Evolutionary conservation across 805 yeast genomes (phyloP).

Genomic region (Candida odintsovae): DNA sequence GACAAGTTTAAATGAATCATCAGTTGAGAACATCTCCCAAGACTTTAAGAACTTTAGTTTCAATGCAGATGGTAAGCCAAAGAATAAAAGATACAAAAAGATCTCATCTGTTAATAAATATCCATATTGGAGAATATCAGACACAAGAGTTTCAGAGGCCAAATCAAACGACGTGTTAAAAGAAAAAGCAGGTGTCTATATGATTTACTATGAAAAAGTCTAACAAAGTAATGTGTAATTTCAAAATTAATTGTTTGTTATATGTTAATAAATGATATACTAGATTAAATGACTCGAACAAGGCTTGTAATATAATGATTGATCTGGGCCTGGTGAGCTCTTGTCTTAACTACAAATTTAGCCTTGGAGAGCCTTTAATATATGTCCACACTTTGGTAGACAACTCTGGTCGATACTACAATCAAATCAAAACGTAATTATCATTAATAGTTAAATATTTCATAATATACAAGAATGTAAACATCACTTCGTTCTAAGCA

Average conservation of each 20-base stretch:
- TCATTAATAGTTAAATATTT: neutral
- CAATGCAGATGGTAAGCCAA: constrained; percentile 2
- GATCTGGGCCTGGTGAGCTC: too few species aligned
- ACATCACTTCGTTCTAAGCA: constrained; percentile 28
- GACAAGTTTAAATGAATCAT: neutral
- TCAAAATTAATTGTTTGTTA: too few species aligned
- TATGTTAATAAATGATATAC: too few species aligned
- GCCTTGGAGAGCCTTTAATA: too few species aligned
- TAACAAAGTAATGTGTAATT: neutral
- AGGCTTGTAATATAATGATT: too few species aligned
- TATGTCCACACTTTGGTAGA: too few species aligned
- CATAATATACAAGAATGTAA: neutral
- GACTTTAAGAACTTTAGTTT: neutral
- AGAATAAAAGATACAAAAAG: constrained; percentile 38
- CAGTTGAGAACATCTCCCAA: neutral
- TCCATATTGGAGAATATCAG: constrained; percentile 86
- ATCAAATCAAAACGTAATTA: neutral
- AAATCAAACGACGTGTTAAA: constrained; percentile 49
- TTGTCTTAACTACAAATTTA: too few species aligned
- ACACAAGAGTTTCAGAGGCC: constrained; percentile 61
- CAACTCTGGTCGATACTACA: too few species aligned
- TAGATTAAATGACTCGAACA: too few species aligned
- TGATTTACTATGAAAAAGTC: constrained; percentile 70
- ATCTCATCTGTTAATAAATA: constrained; percentile 48
- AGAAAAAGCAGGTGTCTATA: constrained; percentile 75